Conservation (phyloP, 108 stramenopile genomes). For the Skeletonema tropicum region DNA sequence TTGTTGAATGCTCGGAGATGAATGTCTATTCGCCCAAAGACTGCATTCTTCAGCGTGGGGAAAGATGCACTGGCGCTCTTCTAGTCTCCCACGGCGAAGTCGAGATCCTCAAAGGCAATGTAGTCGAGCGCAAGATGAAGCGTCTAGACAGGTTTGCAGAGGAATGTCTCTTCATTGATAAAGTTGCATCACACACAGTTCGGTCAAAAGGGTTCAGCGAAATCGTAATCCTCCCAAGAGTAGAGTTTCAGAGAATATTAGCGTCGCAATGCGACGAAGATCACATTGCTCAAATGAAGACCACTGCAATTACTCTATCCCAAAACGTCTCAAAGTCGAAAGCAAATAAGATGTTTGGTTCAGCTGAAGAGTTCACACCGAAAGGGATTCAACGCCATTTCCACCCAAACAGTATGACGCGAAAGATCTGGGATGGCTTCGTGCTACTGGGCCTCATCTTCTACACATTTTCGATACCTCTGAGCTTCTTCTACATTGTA, state of each 20-base stretch:
- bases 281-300: conserved; percentile 40
- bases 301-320: conserved; percentile 19
- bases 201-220: conserved; percentile 51
- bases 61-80: conserved; percentile 31
- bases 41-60: conserved; percentile 42
- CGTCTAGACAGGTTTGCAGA: conserved; percentile 45
- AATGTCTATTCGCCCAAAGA: conserved; percentile 55
- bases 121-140: conserved; percentile 49
- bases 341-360: conserved; percentile 55
- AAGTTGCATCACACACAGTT: conserved; percentile 16
- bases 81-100: conserved; percentile 43
- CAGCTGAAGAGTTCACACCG: conserved; percentile 34
- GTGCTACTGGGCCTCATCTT: conserved; percentile 31
- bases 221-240: conserved; percentile 36
- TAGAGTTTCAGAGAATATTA: conserved; percentile 43
- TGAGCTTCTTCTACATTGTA: conserved; percentile 29
- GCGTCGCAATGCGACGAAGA: conserved; percentile 42
- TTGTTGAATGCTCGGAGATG: conserved; percentile 45
- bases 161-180: conserved; percentile 43
- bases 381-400: conserved; percentile 32
- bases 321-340: conserved; percentile 27
- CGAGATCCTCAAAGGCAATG: conserved; percentile 36
- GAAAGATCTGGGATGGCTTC: conserved; percentile 25
- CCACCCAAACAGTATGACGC: conserved; percentile 29
- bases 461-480: conserved; percentile 40